Evolutionary conservation across 2,329 filamentous ascomycete species (phyloP).

Genomic region (Neofusicoccum parvum): DNA sequence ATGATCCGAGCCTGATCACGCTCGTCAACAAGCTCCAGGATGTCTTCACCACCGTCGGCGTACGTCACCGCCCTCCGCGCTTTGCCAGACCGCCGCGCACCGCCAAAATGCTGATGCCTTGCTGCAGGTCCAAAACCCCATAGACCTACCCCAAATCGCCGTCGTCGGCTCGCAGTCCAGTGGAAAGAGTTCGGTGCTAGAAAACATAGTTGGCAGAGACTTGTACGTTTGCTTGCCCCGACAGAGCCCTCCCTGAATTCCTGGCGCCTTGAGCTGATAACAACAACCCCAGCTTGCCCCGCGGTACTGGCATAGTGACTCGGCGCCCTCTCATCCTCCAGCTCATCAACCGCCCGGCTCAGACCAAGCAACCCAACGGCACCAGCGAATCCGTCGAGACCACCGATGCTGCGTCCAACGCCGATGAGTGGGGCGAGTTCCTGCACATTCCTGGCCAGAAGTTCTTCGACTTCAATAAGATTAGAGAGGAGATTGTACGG

Average conservation of each 20-base stretch:
- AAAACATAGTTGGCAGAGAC: slow-evolving; percentile 98
- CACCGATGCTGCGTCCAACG: slow-evolving; percentile 84
- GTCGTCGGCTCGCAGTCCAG: slow-evolving; percentile 98
- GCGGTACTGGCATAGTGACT: slow-evolving; percentile 96
- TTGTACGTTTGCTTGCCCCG: slow-evolving; percentile 67
- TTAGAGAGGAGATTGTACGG: slow-evolving; percentile 93
- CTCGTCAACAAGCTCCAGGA: slow-evolving; percentile 99
- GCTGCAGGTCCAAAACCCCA: slow-evolving; percentile 88
- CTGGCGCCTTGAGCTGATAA: slow-evolving; percentile 17
- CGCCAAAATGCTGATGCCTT: slow-evolving; percentile 34
- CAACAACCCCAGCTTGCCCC: slow-evolving; percentile 69
- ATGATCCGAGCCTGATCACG: slow-evolving; percentile 69
- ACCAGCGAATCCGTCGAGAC: slow-evolving; percentile 66
- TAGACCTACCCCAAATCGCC: slow-evolving; percentile 96
- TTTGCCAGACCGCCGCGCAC: slow-evolving; percentile 20
- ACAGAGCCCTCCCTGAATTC: slow-evolving; percentile 14
- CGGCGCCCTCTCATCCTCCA: slow-evolving; percentile 94
- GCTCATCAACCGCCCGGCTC: slow-evolving; percentile 84
- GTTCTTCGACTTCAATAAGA: slow-evolving; percentile 97
- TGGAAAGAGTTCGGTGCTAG: slow-evolving; percentile 97
- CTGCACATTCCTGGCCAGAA: slow-evolving; percentile 96
- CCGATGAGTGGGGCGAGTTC: slow-evolving; percentile 98
- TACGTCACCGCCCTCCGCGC: slow-evolving; percentile 44
- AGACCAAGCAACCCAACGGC: slow-evolving; percentile 69
- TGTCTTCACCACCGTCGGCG: slow-evolving; percentile 96